Evolutionary conservation across 257 asterid genomes (phyloP).

Genomic region (Ehretia macrophylla): DNA sequence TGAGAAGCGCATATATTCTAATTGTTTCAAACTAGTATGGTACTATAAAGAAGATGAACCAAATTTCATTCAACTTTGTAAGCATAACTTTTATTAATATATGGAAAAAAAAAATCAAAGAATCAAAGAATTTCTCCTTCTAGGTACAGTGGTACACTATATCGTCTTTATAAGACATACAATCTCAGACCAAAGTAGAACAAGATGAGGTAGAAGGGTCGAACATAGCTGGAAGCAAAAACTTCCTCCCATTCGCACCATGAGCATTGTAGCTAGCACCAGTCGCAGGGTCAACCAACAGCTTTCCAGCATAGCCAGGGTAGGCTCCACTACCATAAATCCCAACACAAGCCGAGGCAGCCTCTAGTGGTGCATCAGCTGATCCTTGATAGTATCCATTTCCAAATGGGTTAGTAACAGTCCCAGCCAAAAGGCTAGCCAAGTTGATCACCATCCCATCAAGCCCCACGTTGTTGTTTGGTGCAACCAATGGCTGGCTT

Average conservation of each 20-base stretch:
- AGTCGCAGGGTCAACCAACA: slow-evolving; percentile 46
- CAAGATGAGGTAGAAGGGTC: slow-evolving; percentile 46
- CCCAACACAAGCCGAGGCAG: slow-evolving; percentile 58
- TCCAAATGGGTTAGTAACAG: slow-evolving; percentile 55
- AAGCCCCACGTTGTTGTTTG: slow-evolving; percentile 47
- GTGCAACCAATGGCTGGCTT: slow-evolving; percentile 39
- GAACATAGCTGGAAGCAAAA: slow-evolving; percentile 42
- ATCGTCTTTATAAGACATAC: neutral
- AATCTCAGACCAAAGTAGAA: slow-evolving; percentile 39
- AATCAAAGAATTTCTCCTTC: slow-evolving; percentile 12
- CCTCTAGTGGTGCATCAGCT: slow-evolving; percentile 52
- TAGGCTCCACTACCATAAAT: slow-evolving; percentile 53
- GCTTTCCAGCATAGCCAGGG: slow-evolving; percentile 55
- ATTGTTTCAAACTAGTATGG: too few species aligned
- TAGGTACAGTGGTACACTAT: neutral
- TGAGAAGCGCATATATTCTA: too few species aligned
- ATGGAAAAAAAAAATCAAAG: slow-evolving; percentile 10
- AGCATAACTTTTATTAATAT: too few species aligned
- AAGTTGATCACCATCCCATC: slow-evolving; percentile 46
- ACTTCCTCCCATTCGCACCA: slow-evolving; percentile 42
- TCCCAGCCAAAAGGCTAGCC: slow-evolving; percentile 47
- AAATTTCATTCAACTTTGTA: too few species aligned
- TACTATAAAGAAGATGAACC: too few species aligned
- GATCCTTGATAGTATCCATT: slow-evolving; percentile 52
- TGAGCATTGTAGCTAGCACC: slow-evolving; percentile 62